These are phyloP conservation scores for Knufia petricola DNA, from an alignment of 2,329 filamentous ascomycete species.

Conservation along the genomic window DNA sequence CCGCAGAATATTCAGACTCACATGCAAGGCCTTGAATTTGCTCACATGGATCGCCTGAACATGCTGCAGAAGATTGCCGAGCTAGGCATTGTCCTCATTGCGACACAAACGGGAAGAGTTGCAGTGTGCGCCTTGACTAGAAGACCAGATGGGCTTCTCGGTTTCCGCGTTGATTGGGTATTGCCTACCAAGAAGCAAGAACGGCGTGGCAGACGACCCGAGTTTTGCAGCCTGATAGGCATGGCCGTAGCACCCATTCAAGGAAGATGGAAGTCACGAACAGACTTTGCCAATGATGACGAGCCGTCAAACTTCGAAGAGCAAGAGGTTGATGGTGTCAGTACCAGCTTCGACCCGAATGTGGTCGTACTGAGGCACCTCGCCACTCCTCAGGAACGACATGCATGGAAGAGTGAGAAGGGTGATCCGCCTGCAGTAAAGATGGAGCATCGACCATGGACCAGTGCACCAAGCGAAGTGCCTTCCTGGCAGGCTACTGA, in stretches of 20 bases:
- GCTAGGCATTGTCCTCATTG: slow-evolving; percentile 49
- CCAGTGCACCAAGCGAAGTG: slow-evolving; percentile 12
- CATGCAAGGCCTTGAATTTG: slow-evolving; percentile 12
- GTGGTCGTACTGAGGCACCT: slow-evolving; percentile 11
- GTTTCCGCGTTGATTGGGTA: slow-evolving; percentile 48
- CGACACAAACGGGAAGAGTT: slow-evolving; percentile 48
- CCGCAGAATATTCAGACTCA: slow-evolving; percentile 13
- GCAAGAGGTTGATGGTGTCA: slow-evolving; percentile 16
- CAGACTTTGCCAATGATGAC: background rate
- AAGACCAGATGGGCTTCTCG: slow-evolving; percentile 28
- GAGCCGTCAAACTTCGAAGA: slow-evolving; percentile 6
- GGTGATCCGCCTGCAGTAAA: background rate
- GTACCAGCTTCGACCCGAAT: slow-evolving; percentile 18
- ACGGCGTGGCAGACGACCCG: slow-evolving; percentile 33
- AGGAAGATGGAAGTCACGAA: slow-evolving; percentile 25
- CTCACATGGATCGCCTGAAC: slow-evolving; percentile 43
- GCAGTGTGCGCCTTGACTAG: slow-evolving; percentile 45
- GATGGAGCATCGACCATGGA: slow-evolving; percentile 14
- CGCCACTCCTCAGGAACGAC: slow-evolving; percentile 1
- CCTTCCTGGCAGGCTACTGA: slow-evolving; percentile 32
- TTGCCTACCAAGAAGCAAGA: slow-evolving; percentile 46
- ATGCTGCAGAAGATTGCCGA: slow-evolving; percentile 50
- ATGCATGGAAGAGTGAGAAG: slow-evolving; percentile 1
- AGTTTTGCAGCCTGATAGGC: slow-evolving; percentile 40
- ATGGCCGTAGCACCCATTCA: slow-evolving; percentile 50